Conservation (phyloP, 75 land plant genomes). For the Ceratopteris richardii region DNA sequence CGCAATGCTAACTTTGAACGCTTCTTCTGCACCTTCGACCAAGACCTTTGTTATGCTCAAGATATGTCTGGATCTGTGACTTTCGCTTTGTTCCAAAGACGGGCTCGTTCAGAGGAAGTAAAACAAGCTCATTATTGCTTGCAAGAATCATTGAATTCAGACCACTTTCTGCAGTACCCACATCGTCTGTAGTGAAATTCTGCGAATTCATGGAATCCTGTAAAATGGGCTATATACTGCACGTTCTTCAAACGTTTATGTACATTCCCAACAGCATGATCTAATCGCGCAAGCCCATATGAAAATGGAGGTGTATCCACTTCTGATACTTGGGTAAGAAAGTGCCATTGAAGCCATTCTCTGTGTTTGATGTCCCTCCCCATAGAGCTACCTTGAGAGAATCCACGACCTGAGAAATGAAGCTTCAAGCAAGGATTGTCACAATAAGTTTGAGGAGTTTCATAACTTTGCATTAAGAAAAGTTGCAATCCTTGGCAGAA, state of each 20-base stretch:
- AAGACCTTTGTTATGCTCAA: constrained; percentile 91
- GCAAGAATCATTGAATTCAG: constrained; percentile 88
- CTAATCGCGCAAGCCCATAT: constrained; percentile 60
- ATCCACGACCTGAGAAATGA: too few species aligned
- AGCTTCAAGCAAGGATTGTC: too few species aligned
- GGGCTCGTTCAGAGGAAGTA: constrained; percentile 86
- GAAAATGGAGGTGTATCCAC: constrained; percentile 35
- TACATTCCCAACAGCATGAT: constrained; percentile 94
- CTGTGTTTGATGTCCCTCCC: too few species aligned
- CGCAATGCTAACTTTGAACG: constrained; percentile 51
- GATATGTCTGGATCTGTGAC: constrained; percentile 91
- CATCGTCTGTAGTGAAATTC: constrained; percentile 96
- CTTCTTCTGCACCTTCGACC: constrained; percentile 73
- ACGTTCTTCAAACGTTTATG: constrained; percentile 44
- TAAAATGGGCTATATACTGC: constrained; percentile 53
- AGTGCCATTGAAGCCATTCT: too few species aligned
- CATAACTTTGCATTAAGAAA: too few species aligned
- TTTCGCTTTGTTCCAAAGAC: constrained; percentile 80
- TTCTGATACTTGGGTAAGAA: constrained; percentile 77
- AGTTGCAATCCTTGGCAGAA: too few species aligned
- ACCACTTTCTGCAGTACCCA: constrained; percentile 91
- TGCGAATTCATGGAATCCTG: constrained; percentile 94
- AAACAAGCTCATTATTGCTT: constrained; percentile 81
- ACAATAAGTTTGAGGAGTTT: too few species aligned
- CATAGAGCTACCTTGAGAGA: too few species aligned